Conservation (phyloP, 2,329 filamentous ascomycete species). For the Trichophyton equinum region DNA sequence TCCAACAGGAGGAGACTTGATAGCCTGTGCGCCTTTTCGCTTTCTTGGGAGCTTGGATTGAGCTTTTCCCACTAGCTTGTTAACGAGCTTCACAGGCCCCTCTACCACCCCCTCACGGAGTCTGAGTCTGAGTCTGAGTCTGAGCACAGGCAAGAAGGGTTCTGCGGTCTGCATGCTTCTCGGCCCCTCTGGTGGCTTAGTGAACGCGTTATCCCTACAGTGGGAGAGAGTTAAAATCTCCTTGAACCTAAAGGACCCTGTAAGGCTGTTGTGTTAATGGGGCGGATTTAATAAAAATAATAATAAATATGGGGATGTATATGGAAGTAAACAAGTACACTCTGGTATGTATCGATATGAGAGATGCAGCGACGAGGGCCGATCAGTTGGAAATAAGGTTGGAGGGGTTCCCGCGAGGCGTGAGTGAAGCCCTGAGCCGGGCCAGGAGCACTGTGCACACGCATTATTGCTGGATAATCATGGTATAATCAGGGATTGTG, state of each 20-base stretch:
- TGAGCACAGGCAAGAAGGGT: neutral
- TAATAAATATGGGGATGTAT: neutral
- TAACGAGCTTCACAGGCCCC: neutral
- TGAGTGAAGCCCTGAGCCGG: too few species aligned
- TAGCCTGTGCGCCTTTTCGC: neutral
- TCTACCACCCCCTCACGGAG: too few species aligned
- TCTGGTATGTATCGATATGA: too few species aligned
- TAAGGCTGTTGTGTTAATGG: neutral
- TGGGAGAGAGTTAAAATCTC: neutral
- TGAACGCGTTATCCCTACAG: neutral
- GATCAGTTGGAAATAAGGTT: too few species aligned
- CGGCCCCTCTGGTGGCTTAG: neutral
- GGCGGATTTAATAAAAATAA: neutral
- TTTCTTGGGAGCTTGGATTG: neutral
- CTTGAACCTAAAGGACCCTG: neutral
- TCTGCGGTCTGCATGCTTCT: neutral
- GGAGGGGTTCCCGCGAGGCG: too few species aligned
- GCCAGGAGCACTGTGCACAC: too few species aligned
- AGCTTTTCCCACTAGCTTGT: neutral
- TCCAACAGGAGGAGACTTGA: neutral
- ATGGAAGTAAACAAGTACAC: neutral
- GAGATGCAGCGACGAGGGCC: too few species aligned
- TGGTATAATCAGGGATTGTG: too few species aligned
- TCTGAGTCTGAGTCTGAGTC: too few species aligned
- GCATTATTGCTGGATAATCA: too few species aligned